A percentile compares a stretch with the other conserved stretches of the same genome.
These are phyloP conservation scores for Chenopodium berlandieri DNA, from an alignment of 148 eudicot species.

Conservation along the genomic window DNA sequence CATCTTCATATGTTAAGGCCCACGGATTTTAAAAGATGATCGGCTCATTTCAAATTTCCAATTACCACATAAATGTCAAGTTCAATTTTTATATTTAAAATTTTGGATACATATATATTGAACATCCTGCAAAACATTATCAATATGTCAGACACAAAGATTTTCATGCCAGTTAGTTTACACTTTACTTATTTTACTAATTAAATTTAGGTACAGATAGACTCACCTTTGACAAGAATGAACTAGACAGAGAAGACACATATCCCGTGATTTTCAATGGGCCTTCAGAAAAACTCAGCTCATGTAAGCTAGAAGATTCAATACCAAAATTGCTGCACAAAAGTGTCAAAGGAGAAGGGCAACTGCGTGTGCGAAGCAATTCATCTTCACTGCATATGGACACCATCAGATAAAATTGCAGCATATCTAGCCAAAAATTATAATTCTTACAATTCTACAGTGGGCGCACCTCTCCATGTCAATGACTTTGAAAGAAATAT, in stretches of 20 bases:
- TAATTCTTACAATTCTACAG: constrained; percentile 8
- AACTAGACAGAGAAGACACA: constrained; percentile 57
- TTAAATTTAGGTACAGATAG: not conserved
- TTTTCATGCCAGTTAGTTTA: not conserved
- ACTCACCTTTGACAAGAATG: constrained; percentile 58
- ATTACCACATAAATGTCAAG: constrained; percentile 15
- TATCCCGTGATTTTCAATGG: constrained; percentile 66
- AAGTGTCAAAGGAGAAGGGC: constrained; percentile 60
- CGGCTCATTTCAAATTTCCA: constrained; percentile 13
- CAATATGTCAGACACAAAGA: constrained; percentile 20
- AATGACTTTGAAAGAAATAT: constrained; percentile 57
- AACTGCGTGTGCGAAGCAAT: constrained; percentile 56
- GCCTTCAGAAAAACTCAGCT: constrained; percentile 61
- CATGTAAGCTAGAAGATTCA: constrained; percentile 48
- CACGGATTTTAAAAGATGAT: constrained; percentile 26
- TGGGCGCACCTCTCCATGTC: constrained; percentile 71
- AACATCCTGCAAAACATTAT: constrained; percentile 60
- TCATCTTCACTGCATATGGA: constrained; percentile 62
- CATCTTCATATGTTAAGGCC: constrained; percentile 52
- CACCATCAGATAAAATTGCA: constrained; percentile 21
- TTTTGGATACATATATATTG: constrained; percentile 90
- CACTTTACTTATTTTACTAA: not conserved
- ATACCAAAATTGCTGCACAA: constrained; percentile 62
- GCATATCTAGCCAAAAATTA: not conserved
- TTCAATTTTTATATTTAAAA: constrained; percentile 12